Percentiles rank a stretch among this genome's conserved stretches.
Conservation (phyloP, 2,329 filamentous ascomycete species). For the Aspergillus pseudonomiae region DNA sequence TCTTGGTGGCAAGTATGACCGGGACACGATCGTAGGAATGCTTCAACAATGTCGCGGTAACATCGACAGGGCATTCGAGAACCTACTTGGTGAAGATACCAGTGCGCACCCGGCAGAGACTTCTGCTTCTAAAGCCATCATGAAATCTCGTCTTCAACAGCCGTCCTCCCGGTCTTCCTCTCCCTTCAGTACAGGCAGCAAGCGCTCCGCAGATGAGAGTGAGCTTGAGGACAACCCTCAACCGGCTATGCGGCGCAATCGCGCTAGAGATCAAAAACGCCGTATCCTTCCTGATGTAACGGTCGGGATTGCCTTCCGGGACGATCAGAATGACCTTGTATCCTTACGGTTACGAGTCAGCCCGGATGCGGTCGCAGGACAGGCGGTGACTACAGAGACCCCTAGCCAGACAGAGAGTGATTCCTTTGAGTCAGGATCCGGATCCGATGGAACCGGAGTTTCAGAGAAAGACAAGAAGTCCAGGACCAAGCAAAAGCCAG, state of each 20-base stretch:
- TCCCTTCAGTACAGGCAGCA: conserved; percentile 45
- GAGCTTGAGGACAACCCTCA: conserved; percentile 41
- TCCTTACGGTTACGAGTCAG: conserved; percentile 40
- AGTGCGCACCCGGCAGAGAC: conserved; percentile 27
- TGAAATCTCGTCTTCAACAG: conserved; percentile 36
- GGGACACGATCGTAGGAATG: conserved; percentile 54
- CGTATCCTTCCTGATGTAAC: conserved; percentile 42
- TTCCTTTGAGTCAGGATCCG: conserved; percentile 14
- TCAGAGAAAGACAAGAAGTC: conserved; percentile 16
- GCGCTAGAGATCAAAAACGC: conserved; percentile 33
- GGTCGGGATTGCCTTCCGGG: conserved; percentile 42
- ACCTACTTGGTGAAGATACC: conserved; percentile 52
- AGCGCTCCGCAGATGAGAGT: conserved; percentile 45
- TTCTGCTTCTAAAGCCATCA: conserved; percentile 24
- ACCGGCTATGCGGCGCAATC: conserved; percentile 30
- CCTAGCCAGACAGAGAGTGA: conserved; percentile 11
- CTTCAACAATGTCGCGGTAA: conserved; percentile 58
- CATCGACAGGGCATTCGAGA: conserved; percentile 56
- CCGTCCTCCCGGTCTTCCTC: conserved; percentile 46
- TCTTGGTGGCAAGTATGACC: conserved; percentile 55
- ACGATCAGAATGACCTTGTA: conserved; percentile 42
- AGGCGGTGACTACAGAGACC: conserved; percentile 7
- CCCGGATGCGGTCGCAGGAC: conserved; percentile 24
- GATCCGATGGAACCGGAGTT: conserved; percentile 2
- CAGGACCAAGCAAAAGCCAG: conserved; percentile 10